Evolutionary conservation across 2,329 filamentous ascomycete species (phyloP), one percentile per base, ranked within the genome.

Genomic region (Aureobasidium sp.): DNA sequence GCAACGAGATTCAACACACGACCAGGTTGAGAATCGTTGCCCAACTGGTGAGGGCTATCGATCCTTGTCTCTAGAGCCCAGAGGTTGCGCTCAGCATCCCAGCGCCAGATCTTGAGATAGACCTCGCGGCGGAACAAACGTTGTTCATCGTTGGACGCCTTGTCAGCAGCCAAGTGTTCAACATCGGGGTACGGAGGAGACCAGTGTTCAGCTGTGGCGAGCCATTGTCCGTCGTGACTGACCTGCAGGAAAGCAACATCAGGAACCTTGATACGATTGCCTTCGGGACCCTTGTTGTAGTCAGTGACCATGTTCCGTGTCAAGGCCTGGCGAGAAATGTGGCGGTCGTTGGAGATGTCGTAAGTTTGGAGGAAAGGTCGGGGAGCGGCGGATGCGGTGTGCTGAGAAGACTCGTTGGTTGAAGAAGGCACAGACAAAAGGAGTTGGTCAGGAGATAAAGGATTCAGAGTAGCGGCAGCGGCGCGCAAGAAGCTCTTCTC

Each of bases 151-250:
- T 67, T 61, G 40, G 64, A 66, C 15, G 70, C 67, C 51, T 75
- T 69, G 45, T 75, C 73, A 13, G 72, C 67, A 55, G 78, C 73
- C 29, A 88, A 72, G 60, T 81, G 80, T 40, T 83, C 80, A 15
- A 89, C 74, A 69, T 96, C 91, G 62, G 82, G 78, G 13, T 77
- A 75, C 10, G 89, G 84, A 1, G 91, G 91, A 55, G 82, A 81
- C 94, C 94, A 99, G 68, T 92, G 89, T 70, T 99, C 94, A 1
- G 95, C 83, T 1, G 90, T 96, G 4, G 88, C 92, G 61, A 99
- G 81, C 92, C 93, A 97, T 65, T 84, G 81, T 19, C 93, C 93
- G 69, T 97, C 87, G 53, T 81, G 77, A 45, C 89, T 93, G 66
- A 94, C 84, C 45, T 86, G 82, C 54, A 97, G 77, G 60, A 88